These are phyloP conservation scores for Chimonanthus praecox DNA, from an alignment of 164 flowering plant genomes.

Conservation along the genomic window DNA sequence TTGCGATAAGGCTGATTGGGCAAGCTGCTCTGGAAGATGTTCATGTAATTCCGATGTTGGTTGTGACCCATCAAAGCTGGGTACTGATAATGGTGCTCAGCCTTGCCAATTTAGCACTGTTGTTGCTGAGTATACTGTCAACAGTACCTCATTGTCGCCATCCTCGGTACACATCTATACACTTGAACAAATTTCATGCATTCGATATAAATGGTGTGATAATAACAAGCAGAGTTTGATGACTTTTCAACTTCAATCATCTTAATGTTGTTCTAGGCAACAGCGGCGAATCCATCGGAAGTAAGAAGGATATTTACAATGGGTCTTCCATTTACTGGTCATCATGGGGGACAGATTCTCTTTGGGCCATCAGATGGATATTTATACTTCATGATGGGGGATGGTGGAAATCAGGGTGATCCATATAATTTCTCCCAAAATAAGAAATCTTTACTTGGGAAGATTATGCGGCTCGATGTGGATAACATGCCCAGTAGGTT, in stretches of 20 bases:
- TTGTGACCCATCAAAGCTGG: slow-evolving; percentile 81
- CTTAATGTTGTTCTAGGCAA: slow-evolving; percentile 41
- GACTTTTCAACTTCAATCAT: background rate
- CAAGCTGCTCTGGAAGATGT: slow-evolving; percentile 77
- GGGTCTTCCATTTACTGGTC: slow-evolving; percentile 70
- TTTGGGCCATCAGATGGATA: slow-evolving; percentile 84
- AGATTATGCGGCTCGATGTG: slow-evolving; percentile 74
- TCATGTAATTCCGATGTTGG: slow-evolving; percentile 75
- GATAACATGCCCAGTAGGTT: slow-evolving; percentile 73
- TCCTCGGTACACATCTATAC: slow-evolving; percentile 40
- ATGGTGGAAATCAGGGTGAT: slow-evolving; percentile 65
- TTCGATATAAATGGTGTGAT: background rate
- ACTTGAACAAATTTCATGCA: background rate
- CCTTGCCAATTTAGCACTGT: slow-evolving; percentile 83
- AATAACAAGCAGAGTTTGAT: background rate
- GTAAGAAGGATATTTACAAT: slow-evolving; percentile 87
- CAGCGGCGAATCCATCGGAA: slow-evolving; percentile 58
- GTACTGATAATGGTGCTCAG: slow-evolving; percentile 41
- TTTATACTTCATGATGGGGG: slow-evolving; percentile 85
- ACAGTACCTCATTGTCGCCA: slow-evolving; percentile 44
- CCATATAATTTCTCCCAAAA: slow-evolving; percentile 79
- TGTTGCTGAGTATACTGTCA: slow-evolving; percentile 65
- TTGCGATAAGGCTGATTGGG: slow-evolving; percentile 61
- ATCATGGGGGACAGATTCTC: slow-evolving; percentile 79
- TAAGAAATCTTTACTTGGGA: slow-evolving; percentile 87